Base-by-base conservation (phyloP, 257 asterid genomes). In the Plantago major region DNA sequence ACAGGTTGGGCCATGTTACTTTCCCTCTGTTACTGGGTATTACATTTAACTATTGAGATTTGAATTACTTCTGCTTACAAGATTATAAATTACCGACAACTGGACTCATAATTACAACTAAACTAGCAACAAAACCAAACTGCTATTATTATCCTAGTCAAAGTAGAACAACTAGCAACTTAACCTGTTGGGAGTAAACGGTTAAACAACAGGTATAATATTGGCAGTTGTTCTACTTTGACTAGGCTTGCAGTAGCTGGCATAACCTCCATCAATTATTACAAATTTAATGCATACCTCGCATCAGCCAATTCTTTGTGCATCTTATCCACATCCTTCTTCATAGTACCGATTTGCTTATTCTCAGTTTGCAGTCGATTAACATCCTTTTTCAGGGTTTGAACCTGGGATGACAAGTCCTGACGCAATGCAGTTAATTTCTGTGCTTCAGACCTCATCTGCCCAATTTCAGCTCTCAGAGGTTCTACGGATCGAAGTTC, bases 401-500 rank as follows among this genome's bases (percentile, higher is more conserved):
- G 89, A 57, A 81, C 72, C 69, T 92, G 84, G 28, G 88, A 61
- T 37, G 91, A 71, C 6, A 92, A 72, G 12, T 92, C 95, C 73
- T 78, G 92, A 61, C 79, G 81, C 42, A 69, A 67, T 3, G 73
- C 63, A 38, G 60, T 78, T 55, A 92, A 58, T 67, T 92, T 86
- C 81, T 86, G 90, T 7, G 85, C 70, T 56, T 92, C 96, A 40
- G 82, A 76, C 71, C 86, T 81, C 72, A 89, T 70, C 13, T 80
- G 84, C 46, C 51, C 78, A 17, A 87, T 77, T 49, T 92, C 96
- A 10, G 55, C 81, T 72, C 87, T 81, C 52, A 89, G 64, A 66
- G 90, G 86, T 64, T 89, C 94, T 12, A 64, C 62, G 3, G 91
- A 55, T 18, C 77, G 85, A 58, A 84, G 84, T 69, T 92, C 97